Evolutionary conservation across 176 grass and related monocot genomes (phyloP).

Genomic region (Pharus latifolius): DNA sequence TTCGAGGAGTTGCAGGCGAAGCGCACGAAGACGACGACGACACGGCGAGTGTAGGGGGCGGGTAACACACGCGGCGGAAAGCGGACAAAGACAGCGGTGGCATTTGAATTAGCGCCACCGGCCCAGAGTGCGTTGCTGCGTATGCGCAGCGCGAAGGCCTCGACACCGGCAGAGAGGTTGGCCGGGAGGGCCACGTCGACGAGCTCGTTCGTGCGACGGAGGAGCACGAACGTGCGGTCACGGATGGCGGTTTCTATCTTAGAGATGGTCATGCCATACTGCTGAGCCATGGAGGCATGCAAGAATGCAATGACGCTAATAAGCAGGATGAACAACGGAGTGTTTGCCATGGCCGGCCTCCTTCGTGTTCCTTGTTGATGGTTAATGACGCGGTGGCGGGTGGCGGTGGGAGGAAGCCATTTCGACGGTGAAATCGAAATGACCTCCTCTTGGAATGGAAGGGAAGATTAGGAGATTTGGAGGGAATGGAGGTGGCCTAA

Average conservation of each 20-base stretch:
- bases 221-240: constrained; percentile 33
- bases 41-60: constrained; percentile 31
- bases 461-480: neutral
- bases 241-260: constrained; percentile 27
- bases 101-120: constrained; percentile 18
- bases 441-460: neutral
- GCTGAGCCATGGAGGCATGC: neutral
- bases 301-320: neutral
- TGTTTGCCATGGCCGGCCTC: constrained; percentile 2
- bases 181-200: constrained; percentile 1
- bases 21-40: constrained; percentile 27
- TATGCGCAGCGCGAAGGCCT: constrained; percentile 33
- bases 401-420: constrained; percentile 28
- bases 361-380: neutral
- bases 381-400: neutral
- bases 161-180: neutral
- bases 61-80: constrained; percentile 30
- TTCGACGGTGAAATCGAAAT: neutral
- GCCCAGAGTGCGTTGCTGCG: constrained; percentile 33
- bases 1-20: neutral
- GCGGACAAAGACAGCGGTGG: neutral
- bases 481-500: neutral
- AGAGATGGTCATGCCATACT: neutral
- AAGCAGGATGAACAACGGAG: neutral
- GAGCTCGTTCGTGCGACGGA: constrained; percentile 16